Conservation (phyloP, 73 alveolate species). For the Durusdinium trenchii region DNA sequence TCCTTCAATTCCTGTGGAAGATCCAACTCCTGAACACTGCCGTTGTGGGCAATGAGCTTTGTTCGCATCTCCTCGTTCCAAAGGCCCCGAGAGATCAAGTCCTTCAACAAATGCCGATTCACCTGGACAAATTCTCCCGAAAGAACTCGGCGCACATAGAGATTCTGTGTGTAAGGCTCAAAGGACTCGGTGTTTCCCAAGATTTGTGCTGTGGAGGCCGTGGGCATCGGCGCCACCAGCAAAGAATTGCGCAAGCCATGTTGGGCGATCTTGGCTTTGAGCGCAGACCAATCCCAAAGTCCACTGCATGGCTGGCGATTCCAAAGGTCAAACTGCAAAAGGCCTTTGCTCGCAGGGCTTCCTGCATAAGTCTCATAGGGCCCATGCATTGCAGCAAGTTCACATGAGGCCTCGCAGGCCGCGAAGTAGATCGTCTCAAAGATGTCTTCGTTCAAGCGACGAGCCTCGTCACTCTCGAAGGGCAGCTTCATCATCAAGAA, state of each 20-base stretch:
- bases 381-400: constrained; percentile 98
- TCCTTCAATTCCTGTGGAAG: constrained; percentile 97
- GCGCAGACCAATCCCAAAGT: constrained; percentile 97
- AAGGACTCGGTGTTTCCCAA: constrained; percentile 98
- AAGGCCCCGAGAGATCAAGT: constrained; percentile 97
- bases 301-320: constrained; percentile 96
- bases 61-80: constrained; percentile 98
- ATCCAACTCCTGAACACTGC: constrained; percentile 97
- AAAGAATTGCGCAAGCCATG: constrained; percentile 99
- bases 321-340: constrained; percentile 97
- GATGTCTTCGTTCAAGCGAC: constrained; percentile 97
- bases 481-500: constrained; percentile 98
- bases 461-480: constrained; percentile 98
- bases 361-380: constrained; percentile 97
- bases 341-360: constrained; percentile 97
- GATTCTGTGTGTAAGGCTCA: constrained; percentile 99
- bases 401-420: constrained; percentile 97
- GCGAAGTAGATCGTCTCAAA: constrained; percentile 99
- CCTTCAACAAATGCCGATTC: constrained; percentile 99
- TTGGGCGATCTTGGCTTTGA: constrained; percentile 96
- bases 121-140: constrained; percentile 98
- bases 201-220: constrained; percentile 99
- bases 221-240: constrained; percentile 99
- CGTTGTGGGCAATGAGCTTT: constrained; percentile 97
- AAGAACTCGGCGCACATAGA: constrained; percentile 98